phyloP scores from a whole-genome alignment of 176 grass and related monocot species.

The Avena eriantha region DNA sequence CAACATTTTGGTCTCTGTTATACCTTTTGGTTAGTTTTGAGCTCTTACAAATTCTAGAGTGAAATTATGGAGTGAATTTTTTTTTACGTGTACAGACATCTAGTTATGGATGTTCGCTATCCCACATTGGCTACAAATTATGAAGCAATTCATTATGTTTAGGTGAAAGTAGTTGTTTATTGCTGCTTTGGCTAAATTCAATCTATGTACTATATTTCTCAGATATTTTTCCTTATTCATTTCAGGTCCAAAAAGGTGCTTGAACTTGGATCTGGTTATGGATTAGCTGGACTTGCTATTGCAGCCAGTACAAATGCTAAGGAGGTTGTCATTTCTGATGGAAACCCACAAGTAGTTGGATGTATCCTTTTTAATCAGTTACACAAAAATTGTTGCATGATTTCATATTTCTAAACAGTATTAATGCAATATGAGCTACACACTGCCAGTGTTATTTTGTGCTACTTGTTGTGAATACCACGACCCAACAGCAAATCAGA shows the following conservation, averaged over 20 bases:
- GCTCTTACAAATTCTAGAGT: background rate
- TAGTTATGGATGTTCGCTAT: background rate
- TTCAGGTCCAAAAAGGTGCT: conserved; percentile 85
- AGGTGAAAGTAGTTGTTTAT: conserved; percentile 2
- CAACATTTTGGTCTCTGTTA: conserved; percentile 11
- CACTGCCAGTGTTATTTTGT: background rate
- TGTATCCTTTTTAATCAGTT: conserved; percentile 82
- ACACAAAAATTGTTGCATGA: background rate
- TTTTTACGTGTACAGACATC: conserved; percentile 25
- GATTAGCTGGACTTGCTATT: conserved; percentile 82
- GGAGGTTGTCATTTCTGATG: conserved; percentile 90
- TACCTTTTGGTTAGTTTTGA: background rate
- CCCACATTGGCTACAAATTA: conserved; percentile 16
- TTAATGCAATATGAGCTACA: conserved; percentile 10
- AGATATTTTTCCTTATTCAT: conserved; percentile 14
- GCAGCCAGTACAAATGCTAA: conserved; percentile 75
- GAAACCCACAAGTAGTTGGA: conserved; percentile 89
- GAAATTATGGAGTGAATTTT: conserved; percentile 10
- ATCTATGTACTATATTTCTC: conserved; percentile 34
- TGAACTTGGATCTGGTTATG: conserved; percentile 95
- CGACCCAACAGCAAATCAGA: background rate
- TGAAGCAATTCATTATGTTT: conserved; percentile 19
- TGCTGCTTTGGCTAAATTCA: conserved; percentile 32
- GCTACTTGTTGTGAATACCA: background rate
- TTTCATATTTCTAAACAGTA: background rate